Conservation (phyloP, 148 eudicot species). For the Persicaria maculosa region DNA sequence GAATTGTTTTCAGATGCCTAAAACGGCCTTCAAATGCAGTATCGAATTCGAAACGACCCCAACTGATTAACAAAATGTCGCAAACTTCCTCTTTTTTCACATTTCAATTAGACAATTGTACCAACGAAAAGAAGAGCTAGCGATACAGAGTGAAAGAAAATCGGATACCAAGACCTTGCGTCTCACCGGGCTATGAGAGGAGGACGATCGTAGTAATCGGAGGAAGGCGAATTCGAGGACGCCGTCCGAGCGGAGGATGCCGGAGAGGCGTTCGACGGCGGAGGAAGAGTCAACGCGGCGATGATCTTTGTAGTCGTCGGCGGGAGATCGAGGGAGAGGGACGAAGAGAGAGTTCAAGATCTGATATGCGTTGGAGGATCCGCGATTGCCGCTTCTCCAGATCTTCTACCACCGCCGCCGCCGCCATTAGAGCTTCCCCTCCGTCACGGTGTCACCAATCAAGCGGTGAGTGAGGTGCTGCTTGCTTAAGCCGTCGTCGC, state of each 20-base stretch:
- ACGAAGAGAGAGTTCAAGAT: constrained; percentile 38
- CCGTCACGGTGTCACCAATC: too few relatives aligned
- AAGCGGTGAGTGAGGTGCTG: too few relatives aligned
- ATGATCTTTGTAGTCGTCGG: constrained; percentile 16
- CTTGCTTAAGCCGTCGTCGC: too few relatives aligned
- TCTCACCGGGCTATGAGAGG: constrained; percentile 54
- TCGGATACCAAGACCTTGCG: constrained; percentile 70
- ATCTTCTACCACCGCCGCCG: constrained; percentile 38
- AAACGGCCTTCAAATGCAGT: too few relatives aligned
- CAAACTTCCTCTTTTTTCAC: not conserved
- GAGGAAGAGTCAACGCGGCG: not conserved
- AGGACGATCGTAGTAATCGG: constrained; percentile 70
- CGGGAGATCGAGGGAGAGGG: constrained; percentile 30
- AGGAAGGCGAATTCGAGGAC: constrained; percentile 56
- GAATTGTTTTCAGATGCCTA: too few relatives aligned
- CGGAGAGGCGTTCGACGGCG: constrained; percentile 56
- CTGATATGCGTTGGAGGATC: constrained; percentile 47
- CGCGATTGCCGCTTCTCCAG: constrained; percentile 50
- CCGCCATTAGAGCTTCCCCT: constrained; percentile 13
- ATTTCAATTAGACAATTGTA: not conserved
- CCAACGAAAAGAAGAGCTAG: not conserved
- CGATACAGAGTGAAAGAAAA: not conserved
- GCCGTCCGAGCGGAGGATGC: constrained; percentile 41
- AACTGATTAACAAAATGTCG: not conserved
- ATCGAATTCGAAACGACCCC: not conserved